These are phyloP conservation scores for Trichoderma asperellum DNA, from an alignment of 2,329 filamentous ascomycete genomes.

Conservation along the genomic window DNA sequence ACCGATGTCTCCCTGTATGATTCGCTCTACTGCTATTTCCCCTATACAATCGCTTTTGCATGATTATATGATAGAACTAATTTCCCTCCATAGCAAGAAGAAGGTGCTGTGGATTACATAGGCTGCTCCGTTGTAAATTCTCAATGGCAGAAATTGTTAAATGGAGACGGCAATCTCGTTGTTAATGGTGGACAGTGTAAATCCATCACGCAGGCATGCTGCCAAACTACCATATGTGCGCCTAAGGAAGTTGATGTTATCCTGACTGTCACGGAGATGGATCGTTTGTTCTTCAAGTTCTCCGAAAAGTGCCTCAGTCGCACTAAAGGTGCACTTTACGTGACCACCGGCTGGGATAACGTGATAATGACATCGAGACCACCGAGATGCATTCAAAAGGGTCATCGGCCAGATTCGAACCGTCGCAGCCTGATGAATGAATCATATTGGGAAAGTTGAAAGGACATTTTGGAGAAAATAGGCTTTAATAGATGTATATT, in stretches of 20 bases:
- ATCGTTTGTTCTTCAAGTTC: not conserved
- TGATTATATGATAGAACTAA: not conserved
- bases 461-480: not conserved
- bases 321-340: not conserved
- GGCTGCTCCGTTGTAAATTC: not conserved
- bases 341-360: not conserved
- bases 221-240: slow-evolving; percentile 13
- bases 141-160: not conserved
- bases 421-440: not conserved
- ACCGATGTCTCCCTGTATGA: slow-evolving; percentile 3
- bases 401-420: not conserved
- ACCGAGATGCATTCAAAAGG: not conserved
- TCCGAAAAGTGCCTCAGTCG: not conserved
- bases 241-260: not conserved
- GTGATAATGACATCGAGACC: not conserved
- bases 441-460: not conserved
- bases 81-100: not conserved
- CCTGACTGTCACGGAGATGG: not conserved
- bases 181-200: slow-evolving; percentile 2
- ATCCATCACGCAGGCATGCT: not conserved
- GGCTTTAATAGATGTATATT: not conserved
- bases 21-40: not conserved
- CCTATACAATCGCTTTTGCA: too few relatives aligned
- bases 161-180: not conserved
- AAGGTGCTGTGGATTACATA: not conserved